Evolutionary conservation across 148 eudicot genomes (phyloP).

Genomic region (Rhododendron griersonianum): DNA sequence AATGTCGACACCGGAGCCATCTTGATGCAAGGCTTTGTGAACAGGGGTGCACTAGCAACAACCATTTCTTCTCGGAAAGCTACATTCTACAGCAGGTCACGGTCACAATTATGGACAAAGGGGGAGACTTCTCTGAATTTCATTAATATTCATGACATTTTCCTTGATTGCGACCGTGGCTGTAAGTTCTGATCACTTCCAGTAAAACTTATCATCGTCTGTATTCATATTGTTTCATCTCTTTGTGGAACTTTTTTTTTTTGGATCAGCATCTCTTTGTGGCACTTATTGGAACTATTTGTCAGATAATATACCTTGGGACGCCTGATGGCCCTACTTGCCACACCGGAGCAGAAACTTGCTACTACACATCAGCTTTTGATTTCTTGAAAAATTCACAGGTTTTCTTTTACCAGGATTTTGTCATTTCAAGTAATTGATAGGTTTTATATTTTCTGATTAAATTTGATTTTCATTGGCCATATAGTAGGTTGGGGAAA

Average conservation of each 20-base stretch:
- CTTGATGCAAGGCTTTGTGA: slow-evolving; percentile 96
- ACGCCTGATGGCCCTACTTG: slow-evolving; percentile 95
- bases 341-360: slow-evolving; percentile 95
- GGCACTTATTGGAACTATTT: slow-evolving; percentile 1
- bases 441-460: neutral
- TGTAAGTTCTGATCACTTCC: slow-evolving; percentile 40
- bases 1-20: slow-evolving; percentile 91
- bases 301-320: slow-evolving; percentile 83
- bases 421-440: neutral
- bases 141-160: slow-evolving; percentile 75
- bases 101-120: slow-evolving; percentile 82
- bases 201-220: neutral
- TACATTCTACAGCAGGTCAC: slow-evolving; percentile 88
- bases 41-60: slow-evolving; percentile 75
- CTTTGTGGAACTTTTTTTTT: neutral
- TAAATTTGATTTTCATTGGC: neutral
- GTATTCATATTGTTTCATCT: neutral
- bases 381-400: slow-evolving; percentile 35
- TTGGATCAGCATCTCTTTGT: neutral
- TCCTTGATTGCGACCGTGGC: slow-evolving; percentile 86
- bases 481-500: slow-evolving; percentile 37
- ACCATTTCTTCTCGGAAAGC: slow-evolving; percentile 86
- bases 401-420: slow-evolving; percentile 27
- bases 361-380: slow-evolving; percentile 78
- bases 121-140: slow-evolving; percentile 94